A percentile compares a stretch with the other conserved stretches of the same genome.
Conservation (phyloP, 1,284 basidiomycete species). For the Ceratobasidium sp. region DNA sequence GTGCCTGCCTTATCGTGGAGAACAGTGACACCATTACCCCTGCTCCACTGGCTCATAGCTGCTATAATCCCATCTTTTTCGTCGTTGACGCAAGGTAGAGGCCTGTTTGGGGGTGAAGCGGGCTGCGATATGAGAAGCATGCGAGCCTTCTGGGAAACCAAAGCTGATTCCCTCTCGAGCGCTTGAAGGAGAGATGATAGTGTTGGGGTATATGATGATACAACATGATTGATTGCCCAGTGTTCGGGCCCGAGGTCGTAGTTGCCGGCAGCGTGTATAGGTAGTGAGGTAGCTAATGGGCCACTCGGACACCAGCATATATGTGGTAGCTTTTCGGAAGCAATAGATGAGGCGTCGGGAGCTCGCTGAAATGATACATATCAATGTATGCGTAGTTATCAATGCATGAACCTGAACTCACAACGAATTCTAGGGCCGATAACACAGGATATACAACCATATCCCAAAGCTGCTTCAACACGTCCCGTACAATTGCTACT, state of each 20-base stretch:
- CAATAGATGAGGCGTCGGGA: neutral
- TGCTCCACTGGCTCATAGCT: neutral
- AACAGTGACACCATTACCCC: neutral
- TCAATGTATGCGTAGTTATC: neutral
- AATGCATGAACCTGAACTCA: neutral
- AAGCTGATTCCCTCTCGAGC: neutral
- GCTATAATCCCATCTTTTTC: conserved; percentile 16
- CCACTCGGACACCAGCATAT: conserved; percentile 21
- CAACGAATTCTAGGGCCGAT: neutral
- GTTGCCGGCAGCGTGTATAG: conserved; percentile 35
- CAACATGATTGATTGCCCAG: conserved; percentile 16
- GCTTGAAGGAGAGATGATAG: conserved; percentile 12
- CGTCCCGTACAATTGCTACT: neutral
- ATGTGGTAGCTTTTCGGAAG: neutral
- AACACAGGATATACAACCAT: neutral
- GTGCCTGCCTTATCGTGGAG: conserved; percentile 17
- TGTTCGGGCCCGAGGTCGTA: conserved; percentile 23
- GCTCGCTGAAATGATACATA: neutral
- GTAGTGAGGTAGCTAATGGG: conserved; percentile 12
- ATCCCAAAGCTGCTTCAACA: neutral
- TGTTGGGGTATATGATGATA: conserved; percentile 37
- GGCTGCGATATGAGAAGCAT: conserved; percentile 27
- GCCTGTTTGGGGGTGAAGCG: neutral
- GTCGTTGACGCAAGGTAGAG: conserved; percentile 5
- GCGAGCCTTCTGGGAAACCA: neutral